phyloP scores from a whole-genome alignment of 2,329 filamentous ascomycete species.

The Talaromyces verruculosus region DNA sequence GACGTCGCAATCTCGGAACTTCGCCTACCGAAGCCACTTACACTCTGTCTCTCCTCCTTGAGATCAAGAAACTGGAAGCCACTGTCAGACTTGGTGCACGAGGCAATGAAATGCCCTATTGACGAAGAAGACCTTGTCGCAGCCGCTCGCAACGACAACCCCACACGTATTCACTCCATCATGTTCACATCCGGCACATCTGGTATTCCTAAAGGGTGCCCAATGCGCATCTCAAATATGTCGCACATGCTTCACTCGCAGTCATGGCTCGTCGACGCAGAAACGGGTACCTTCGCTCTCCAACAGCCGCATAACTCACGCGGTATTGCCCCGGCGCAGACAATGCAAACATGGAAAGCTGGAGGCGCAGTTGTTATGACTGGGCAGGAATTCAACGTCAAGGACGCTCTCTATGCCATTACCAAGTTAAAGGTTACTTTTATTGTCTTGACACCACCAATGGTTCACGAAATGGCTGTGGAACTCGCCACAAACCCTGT shows the following conservation, averaged over 20 bases:
- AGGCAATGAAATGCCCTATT: neutral
- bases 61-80: neutral
- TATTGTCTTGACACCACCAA: neutral
- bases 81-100: neutral
- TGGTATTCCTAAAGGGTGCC: conserved; percentile 1
- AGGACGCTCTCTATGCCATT: neutral
- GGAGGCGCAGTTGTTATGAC: conserved; percentile 6
- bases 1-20: neutral
- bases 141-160: neutral
- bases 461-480: conserved; percentile 1
- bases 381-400: neutral
- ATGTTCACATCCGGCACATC: conserved; percentile 5
- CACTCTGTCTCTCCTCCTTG: neutral
- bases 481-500: neutral
- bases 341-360: conserved; percentile 6
- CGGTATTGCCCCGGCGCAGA: neutral
- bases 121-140: neutral
- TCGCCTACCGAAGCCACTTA: neutral
- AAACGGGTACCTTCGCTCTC: neutral
- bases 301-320: conserved; percentile 4
- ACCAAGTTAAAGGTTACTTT: neutral
- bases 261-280: neutral
- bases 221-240: neutral
- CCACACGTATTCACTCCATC: conserved; percentile 2
- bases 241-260: neutral